Evolutionary conservation across 1,139 yeast species (phyloP).

Genomic region (Entelexis sorbosivorans): DNA sequence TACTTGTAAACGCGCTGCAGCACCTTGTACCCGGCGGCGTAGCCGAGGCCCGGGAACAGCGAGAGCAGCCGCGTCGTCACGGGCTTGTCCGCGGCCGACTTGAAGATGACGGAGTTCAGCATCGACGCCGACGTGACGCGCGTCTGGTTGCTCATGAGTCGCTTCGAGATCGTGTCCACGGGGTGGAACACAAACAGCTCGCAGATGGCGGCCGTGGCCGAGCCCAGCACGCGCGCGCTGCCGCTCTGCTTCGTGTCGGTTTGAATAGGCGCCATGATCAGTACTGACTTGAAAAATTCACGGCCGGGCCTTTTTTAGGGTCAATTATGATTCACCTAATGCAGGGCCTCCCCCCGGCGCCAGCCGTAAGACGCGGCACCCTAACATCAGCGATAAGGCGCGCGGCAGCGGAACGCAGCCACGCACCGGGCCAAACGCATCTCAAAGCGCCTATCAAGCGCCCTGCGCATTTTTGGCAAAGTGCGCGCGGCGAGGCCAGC

Average conservation of each 20-base stretch:
- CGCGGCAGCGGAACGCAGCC: not conserved
- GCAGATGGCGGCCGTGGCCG: slow-evolving; percentile 94
- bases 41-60: slow-evolving; percentile 94
- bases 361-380: not conserved
- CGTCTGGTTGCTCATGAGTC: slow-evolving; percentile 92
- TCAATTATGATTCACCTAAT: not conserved
- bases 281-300: slow-evolving; percentile 4
- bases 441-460: no score
- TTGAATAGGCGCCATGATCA: slow-evolving; percentile 22
- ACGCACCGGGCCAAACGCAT: not conserved
- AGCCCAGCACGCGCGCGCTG: slow-evolving; percentile 81
- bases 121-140: slow-evolving; percentile 51
- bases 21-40: slow-evolving; percentile 94
- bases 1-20: slow-evolving; percentile 96
- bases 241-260: slow-evolving; percentile 82
- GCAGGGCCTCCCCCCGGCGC: not conserved
- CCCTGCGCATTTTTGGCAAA: no score
- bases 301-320: not conserved
- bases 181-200: slow-evolving; percentile 98
- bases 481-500: no score
- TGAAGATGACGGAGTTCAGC: slow-evolving; percentile 77
- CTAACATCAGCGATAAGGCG: not conserved
- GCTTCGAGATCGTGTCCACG: slow-evolving; percentile 93
- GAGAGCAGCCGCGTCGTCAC: slow-evolving; percentile 64
- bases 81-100: slow-evolving; percentile 64